These are phyloP conservation scores for Nannochloris sp. DNA, from an alignment of 139 green algal genomes.

Conservation along the genomic window DNA sequence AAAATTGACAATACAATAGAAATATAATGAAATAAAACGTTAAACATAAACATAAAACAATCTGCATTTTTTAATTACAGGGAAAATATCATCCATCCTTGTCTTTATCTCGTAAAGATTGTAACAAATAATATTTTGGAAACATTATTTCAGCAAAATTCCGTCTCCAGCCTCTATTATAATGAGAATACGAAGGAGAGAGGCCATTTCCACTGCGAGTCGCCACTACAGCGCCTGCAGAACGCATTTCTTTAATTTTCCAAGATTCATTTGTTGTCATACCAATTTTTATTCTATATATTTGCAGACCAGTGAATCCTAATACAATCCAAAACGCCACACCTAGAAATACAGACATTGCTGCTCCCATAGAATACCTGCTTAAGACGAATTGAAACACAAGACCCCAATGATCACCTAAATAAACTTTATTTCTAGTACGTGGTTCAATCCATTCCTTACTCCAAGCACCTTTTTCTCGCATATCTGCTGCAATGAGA, in stretches of 20 bases:
- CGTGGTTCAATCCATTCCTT: not conserved
- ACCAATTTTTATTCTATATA: slow-evolving; percentile 9
- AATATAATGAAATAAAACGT: not conserved
- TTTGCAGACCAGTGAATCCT: slow-evolving; percentile 16
- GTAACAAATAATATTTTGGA: not conserved
- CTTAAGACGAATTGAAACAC: not conserved
- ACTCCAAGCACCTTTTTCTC: not conserved
- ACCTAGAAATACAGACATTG: slow-evolving; percentile 8
- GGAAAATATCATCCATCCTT: not conserved
- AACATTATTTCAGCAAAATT: slow-evolving; percentile 20
- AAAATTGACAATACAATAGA: not conserved
- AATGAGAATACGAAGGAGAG: not conserved
- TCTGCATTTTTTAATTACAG: not conserved
- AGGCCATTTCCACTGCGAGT: not conserved
- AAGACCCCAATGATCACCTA: not conserved
- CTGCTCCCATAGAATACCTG: not conserved
- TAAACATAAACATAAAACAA: not conserved
- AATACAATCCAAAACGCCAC: not conserved
- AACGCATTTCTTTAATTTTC: not conserved
- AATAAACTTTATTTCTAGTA: not conserved
- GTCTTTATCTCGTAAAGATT: not conserved
- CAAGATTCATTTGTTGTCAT: slow-evolving; percentile 13
- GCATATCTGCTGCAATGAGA: slow-evolving; percentile 1
- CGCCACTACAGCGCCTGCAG: not conserved
- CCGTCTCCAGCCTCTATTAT: not conserved